Evolutionary conservation across 2,329 filamentous ascomycete genomes (phyloP).

Genomic region (Aspergillus sp.): DNA sequence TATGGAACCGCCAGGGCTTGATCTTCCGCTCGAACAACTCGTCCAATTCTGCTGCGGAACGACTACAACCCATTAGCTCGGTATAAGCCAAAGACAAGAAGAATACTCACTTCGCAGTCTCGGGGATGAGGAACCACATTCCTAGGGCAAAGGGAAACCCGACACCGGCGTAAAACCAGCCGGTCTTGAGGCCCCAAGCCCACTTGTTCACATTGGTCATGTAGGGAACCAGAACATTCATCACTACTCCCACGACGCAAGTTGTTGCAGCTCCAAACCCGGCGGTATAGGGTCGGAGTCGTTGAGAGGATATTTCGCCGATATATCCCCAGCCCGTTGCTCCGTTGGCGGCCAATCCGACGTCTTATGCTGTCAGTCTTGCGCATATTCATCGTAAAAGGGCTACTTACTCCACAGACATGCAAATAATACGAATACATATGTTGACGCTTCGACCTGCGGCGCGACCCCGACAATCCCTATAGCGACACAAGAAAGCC

Average conservation of each 20-base stretch:
- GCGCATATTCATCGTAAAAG: neutral
- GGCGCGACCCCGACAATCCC: conserved; percentile 4
- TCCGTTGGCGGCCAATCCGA: conserved; percentile 23
- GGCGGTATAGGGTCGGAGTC: conserved; percentile 24
- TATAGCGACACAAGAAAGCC: conserved; percentile 7
- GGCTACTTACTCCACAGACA: conserved; percentile 10
- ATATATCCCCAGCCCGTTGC: conserved; percentile 30
- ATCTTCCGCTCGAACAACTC: conserved; percentile 28
- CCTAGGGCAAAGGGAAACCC: conserved; percentile 7
- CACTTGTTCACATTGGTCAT: conserved; percentile 13
- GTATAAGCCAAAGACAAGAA: neutral
- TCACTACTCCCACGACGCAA: conserved; percentile 5
- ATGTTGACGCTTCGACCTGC: conserved; percentile 2
- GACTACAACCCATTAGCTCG: neutral
- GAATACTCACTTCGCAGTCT: conserved; percentile 6
- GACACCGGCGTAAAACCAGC: conserved; percentile 12
- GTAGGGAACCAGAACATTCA: conserved; percentile 9
- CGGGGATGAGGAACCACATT: conserved; percentile 12
- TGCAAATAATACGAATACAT: conserved; percentile 6
- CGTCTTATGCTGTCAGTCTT: conserved; percentile 10
- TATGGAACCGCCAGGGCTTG: conserved; percentile 23
- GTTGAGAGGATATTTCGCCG: conserved; percentile 37
- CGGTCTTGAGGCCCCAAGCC: conserved; percentile 11
- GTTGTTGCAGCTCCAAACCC: conserved; percentile 10
- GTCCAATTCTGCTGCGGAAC: conserved; percentile 19